Evolutionary conservation across 768 basidiomycete genomes (phyloP).

Genomic region (Asterophora parasitica): DNA sequence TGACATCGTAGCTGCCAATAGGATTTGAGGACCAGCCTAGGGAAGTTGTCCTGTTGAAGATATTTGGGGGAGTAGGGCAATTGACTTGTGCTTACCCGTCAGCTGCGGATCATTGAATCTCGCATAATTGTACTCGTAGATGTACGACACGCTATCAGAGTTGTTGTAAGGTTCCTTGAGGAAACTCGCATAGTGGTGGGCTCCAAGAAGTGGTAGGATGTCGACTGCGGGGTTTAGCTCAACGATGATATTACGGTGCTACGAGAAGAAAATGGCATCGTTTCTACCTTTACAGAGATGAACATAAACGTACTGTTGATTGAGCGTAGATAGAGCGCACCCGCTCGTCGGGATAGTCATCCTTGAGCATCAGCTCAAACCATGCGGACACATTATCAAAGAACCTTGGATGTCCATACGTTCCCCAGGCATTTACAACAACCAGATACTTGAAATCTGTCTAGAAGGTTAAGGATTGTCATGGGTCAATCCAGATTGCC

Average conservation of each 20-base stretch:
- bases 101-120: slow-evolving; percentile 22
- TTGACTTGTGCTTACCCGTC: slow-evolving; percentile 11
- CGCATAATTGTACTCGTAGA: slow-evolving; percentile 30
- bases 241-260: slow-evolving; percentile 27
- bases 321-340: slow-evolving; percentile 27
- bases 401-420: slow-evolving; percentile 14
- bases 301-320: slow-evolving; percentile 23
- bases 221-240: slow-evolving; percentile 26
- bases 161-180: slow-evolving; percentile 8
- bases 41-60: neutral
- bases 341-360: slow-evolving; percentile 22
- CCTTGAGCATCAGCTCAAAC: slow-evolving; percentile 31
- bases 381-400: slow-evolving; percentile 28
- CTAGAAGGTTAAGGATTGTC: no score
- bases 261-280: neutral
- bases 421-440: slow-evolving; percentile 27
- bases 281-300: neutral
- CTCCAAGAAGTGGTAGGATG: slow-evolving; percentile 22
- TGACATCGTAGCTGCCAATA: slow-evolving; percentile 13
- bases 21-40: slow-evolving; percentile 16
- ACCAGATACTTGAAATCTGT: slow-evolving; percentile 19
- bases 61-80: neutral
- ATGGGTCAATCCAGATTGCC: no score
- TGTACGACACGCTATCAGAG: slow-evolving; percentile 16
- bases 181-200: slow-evolving; percentile 21